Evolutionary conservation across 2,329 filamentous ascomycete genomes (phyloP), one percentile per base, ranked within the genome.

Genomic region (Ceratocystis cacaofunesta): DNA sequence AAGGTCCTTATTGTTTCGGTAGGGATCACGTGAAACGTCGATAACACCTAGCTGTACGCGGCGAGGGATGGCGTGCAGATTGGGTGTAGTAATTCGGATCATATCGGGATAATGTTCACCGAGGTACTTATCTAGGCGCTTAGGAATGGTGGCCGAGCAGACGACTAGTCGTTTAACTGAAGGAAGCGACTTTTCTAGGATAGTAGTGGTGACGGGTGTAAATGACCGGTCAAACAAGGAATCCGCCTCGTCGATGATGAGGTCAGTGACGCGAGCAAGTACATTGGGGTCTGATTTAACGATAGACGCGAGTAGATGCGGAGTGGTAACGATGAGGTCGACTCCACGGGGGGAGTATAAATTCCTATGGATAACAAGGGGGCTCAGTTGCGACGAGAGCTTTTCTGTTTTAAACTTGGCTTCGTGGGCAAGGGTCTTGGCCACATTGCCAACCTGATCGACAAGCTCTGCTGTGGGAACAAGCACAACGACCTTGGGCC

Each of bases 161-260:
- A 97, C 84, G 60, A 99, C 81, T 28, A 99, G 80, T 73, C 96
- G 89, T 72, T 90, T 84, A 60, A 97, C 77, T 0, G 90, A 94
- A 0, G 92, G 90, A 5, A 85, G 82, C 1, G 87, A 84, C 67
- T 88, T 87, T 71, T 95, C 89, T 69, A 99, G 82, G 69, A 99
- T 89, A 65, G 84, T 82, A 10, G 84, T 88, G 0, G 94, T 97
- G 28, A 87, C 85, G 0, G 90, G 86, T 3, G 88, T 83, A 77
- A 99, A 99, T 67, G 90, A 95, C 66, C 91, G 88, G 76, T 99
- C 95, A 70, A 99, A 84, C 8, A 99, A 84, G 3, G 92, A 96
- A 76, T 99, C 94, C 1, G 95, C 95, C 78, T 99, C 95, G 73
- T 99, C 95, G 61, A 96, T 81, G 67, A 99, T 82, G 10, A 99